phyloP scores from a whole-genome alignment of 352 stramenopile species.

The Globisporangium nagaii region DNA sequence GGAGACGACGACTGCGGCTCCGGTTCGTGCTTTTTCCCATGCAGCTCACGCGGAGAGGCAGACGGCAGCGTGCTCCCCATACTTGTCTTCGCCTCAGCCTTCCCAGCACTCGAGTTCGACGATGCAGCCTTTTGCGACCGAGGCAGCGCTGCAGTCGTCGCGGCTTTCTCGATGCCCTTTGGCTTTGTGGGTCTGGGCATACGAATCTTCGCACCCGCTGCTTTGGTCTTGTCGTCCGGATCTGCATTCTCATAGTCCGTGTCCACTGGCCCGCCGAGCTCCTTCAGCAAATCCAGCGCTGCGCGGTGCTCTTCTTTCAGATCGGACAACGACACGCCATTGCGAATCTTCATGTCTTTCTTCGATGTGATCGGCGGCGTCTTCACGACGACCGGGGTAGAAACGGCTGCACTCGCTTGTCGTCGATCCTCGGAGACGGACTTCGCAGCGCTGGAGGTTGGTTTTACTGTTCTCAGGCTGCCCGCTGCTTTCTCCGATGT shows the following conservation, averaged over 20 bases:
- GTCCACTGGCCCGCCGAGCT: constrained; percentile 60
- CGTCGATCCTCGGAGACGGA: neutral
- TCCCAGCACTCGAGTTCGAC: neutral
- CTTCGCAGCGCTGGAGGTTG: neutral
- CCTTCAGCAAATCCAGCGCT: constrained; percentile 63
- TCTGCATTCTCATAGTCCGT: constrained; percentile 24
- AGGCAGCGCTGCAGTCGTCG: neutral
- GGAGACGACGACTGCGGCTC: constrained; percentile 1
- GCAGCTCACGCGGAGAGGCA: neutral
- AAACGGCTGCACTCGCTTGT: neutral
- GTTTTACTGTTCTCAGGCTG: neutral
- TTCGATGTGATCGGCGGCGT: constrained; percentile 14
- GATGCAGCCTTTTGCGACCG: neutral
- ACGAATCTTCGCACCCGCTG: neutral
- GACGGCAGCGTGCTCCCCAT: neutral
- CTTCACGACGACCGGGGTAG: constrained; percentile 6
- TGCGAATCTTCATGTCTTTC: constrained; percentile 33
- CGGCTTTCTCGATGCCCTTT: neutral
- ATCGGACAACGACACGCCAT: constrained; percentile 59
- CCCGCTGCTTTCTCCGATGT: neutral
- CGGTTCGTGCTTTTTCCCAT: neutral
- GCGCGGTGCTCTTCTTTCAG: constrained; percentile 71
- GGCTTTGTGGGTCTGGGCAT: neutral
- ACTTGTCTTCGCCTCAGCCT: neutral
- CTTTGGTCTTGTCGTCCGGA: constrained; percentile 2